Evolutionary conservation across 2,329 filamentous ascomycete species (phyloP), one percentile per base, ranked within the genome.

Genomic region (Colletotrichum shisoi): DNA sequence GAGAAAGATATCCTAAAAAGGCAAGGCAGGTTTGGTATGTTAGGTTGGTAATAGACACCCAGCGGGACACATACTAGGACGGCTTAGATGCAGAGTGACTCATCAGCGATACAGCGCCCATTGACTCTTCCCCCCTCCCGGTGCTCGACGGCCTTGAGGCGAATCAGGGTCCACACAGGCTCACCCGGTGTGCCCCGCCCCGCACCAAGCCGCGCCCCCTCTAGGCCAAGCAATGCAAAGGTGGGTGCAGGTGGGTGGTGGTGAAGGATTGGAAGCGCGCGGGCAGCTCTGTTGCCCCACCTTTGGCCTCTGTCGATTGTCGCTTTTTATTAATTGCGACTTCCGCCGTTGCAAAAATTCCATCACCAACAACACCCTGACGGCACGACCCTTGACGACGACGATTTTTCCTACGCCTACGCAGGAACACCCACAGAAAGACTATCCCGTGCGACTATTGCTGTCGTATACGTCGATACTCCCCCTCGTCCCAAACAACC

Each of bases 311-410:
- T 31, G 24, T 51, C 64, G n/a, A 67, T 64, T 59, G 64, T 59
- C 48, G 64, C 64, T 67, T 67, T 48, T 67, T 68, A 68, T 68
- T 67, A 68, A 68, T 65, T 57, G 62, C 49, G 61, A 59, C 62
- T 65, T 60, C 65, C 62, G 61, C 65, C 54, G 53, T 44, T 65
- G 65, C 65, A 68, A 68, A 68, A 68, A 65, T 68, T 65, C 65
- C 61, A 68, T 68, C 62, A 68, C 34, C 59, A 63, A 49, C 49
- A 59, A 53, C 52, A 57, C 52, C 52, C 62, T 52, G 21, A 59
- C 54, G 40, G 60, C 54, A 60, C 49, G 42, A 64, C 54, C 54
- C 49, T 59, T 44, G 31, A 51, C 59, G 52, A 27, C 21, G 27
- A 59, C 27, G 27, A 31, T 42, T 49, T 49, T 42, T 51, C 34